Percentiles rank a stretch among this genome's conserved stretches.
phyloP scores from a whole-genome alignment of 441 rosid species.

The Euphorbia schlechtendalii region DNA sequence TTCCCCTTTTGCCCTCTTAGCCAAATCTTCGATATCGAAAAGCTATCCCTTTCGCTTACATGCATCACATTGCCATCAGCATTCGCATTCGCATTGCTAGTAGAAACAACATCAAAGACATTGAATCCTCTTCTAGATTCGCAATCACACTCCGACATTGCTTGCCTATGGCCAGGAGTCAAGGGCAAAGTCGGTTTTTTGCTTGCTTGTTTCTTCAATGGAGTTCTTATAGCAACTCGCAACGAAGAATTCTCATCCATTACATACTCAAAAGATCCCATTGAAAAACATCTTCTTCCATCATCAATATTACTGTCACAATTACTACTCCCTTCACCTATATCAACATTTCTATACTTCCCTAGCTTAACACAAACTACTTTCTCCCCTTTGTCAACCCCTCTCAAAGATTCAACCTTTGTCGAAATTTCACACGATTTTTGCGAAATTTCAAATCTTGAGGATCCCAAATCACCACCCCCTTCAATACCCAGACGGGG shows the following conservation, averaged over 20 bases:
- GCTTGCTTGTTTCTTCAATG: conserved; percentile 49
- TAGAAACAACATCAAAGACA: conserved; percentile 29
- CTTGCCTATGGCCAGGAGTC: conserved; percentile 52
- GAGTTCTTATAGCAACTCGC: conserved; percentile 64
- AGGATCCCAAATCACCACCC: conserved; percentile 37
- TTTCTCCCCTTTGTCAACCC: conserved; percentile 38
- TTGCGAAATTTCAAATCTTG: conserved; percentile 25
- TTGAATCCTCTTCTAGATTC: conserved; percentile 55
- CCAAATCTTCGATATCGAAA: conserved; percentile 86
- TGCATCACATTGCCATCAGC: conserved; percentile 23
- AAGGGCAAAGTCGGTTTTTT: conserved; percentile 53
- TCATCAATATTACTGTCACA: conserved; percentile 26
- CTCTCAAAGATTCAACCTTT: conserved; percentile 29
- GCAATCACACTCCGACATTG: conserved; percentile 70
- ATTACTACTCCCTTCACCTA: conserved; percentile 42
- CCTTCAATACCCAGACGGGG: conserved; percentile 29
- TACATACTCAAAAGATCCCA: conserved; percentile 89
- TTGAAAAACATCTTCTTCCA: conserved; percentile 75
- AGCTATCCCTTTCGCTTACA: conserved; percentile 55
- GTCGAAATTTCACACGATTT: conserved; percentile 29
- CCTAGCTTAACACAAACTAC: conserved; percentile 78
- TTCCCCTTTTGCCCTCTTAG: conserved; percentile 48
- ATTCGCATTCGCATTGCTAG: background rate
- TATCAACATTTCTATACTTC: conserved; percentile 61
- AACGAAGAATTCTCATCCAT: conserved; percentile 66